These are phyloP conservation scores for Malbranchea zuffiana DNA, from an alignment of 2,329 filamentous ascomycete genomes.

Conservation along the genomic window DNA sequence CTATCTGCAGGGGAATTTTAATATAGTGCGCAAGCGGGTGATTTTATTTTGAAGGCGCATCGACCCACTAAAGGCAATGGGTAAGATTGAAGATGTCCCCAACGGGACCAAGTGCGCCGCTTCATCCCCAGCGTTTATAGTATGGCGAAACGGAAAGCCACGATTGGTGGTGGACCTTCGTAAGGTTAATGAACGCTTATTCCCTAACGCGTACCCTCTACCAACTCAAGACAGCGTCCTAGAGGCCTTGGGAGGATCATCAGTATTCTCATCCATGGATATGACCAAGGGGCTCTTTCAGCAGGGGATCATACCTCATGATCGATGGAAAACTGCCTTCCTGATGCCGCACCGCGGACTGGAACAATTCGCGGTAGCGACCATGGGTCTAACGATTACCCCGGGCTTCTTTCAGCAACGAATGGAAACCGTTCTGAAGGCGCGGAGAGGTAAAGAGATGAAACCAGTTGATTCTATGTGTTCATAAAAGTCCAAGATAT, in stretches of 20 bases:
- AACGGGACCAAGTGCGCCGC: too few relatives aligned
- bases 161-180: background rate
- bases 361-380: background rate
- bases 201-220: background rate
- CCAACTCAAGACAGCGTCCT: background rate
- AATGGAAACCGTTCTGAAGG: constrained; percentile 10
- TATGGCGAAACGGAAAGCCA: background rate
- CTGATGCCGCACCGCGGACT: background rate
- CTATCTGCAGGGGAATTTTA: too few relatives aligned
- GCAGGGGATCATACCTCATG: background rate
- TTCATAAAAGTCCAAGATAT: background rate
- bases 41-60: too few relatives aligned
- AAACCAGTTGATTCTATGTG: background rate
- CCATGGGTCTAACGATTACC: background rate
- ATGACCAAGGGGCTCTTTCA: constrained; percentile 4
- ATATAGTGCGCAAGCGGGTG: too few relatives aligned
- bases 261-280: background rate
- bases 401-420: background rate
- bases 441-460: too few relatives aligned
- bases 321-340: constrained; percentile 4
- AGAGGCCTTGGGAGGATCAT: background rate
- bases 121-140: background rate
- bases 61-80: too few relatives aligned
- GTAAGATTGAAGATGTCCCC: too few relatives aligned
- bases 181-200: background rate